Evolutionary conservation across 768 basidiomycete species (phyloP), one percentile per base, ranked within the genome.

Genomic region (Atractiella rhizophila): DNA sequence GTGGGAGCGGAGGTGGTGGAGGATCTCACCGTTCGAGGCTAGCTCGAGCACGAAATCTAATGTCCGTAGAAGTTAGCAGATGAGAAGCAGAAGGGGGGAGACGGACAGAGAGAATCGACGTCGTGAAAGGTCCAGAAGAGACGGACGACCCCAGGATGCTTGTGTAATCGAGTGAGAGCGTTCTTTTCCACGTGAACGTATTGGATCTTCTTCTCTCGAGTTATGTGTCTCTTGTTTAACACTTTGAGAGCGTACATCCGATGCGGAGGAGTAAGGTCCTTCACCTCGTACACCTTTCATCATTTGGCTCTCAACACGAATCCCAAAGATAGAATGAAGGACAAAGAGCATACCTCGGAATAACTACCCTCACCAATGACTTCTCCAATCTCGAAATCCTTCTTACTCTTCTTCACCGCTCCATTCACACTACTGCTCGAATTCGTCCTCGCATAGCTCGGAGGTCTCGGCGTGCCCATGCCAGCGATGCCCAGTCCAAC

Each of bases 61-160:
- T 12, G 5, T 37, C 15, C 2, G 19, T 12, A 11, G 28, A 13
- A 28, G 3, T 18, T 18, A 37, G 4, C 4, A 12, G 1, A 1
- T 4, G 2, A 8, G n/a, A 26, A 33, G 26, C 34, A 16, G 18
- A 37, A 24, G n/a, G 15, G 35, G 31, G 21, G 19, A 33, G 18
- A 68, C 77, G 57, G 57, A 83, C 81, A 88, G 29, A 88, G 62
- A 48, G 74, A 73, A 64, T 68, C 72, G 18, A 73, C 67, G 53
- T 86, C 82, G 49, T 83, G 80, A 52, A 86, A 85, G 2, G 79
- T 73, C 62, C 72, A 80, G 48, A 74, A 73, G 23, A 86, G 61
- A 36, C 71, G 70, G 9, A 86, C 69, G 39, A 88, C 69, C 2
- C 81, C 81, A 5, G 77, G 76, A 59, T 85, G 80, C 4, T 69